phyloP scores from a whole-genome alignment of 2,329 filamentous ascomycete genomes.

The Sporothrix euskadiensis region DNA sequence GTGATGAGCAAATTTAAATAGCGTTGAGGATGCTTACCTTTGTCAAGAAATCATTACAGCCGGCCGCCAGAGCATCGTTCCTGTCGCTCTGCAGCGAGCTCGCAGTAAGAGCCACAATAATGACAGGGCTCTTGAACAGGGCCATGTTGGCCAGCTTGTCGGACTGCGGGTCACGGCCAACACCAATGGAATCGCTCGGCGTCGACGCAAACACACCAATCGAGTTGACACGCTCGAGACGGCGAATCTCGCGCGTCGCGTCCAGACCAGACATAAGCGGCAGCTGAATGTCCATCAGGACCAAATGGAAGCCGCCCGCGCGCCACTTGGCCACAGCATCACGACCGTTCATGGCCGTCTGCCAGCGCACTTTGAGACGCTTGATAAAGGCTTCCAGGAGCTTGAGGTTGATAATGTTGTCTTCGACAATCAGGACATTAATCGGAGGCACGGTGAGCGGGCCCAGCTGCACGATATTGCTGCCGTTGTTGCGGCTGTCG shows the following conservation, averaged over 20 bases:
- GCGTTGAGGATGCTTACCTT: conserved; percentile 63
- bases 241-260: conserved; percentile 89
- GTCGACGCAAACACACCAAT: conserved; percentile 87
- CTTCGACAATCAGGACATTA: conserved; percentile 95
- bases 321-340: conserved; percentile 95
- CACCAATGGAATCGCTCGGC: conserved; percentile 51
- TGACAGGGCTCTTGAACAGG: conserved; percentile 93
- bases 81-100: conserved; percentile 93
- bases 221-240: conserved; percentile 84
- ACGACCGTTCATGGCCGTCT: conserved; percentile 92
- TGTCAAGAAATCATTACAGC: conserved; percentile 97
- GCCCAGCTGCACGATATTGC: conserved; percentile 54
- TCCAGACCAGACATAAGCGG: conserved; percentile 95
- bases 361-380: conserved; percentile 90
- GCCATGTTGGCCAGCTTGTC: conserved; percentile 68
- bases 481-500: not conserved
- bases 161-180: conserved; percentile 57
- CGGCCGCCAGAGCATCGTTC: conserved; percentile 89
- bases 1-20: not conserved
- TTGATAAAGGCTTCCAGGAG: conserved; percentile 96
- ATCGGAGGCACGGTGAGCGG: conserved; percentile 90
- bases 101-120: conserved; percentile 94
- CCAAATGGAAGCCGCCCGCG: conserved; percentile 87
- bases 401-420: conserved; percentile 96
- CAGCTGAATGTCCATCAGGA: conserved; percentile 97